Evolutionary conservation across 192 early-diverging fungal genomes (phyloP).

Genomic region (Entomortierella lignicola): DNA sequence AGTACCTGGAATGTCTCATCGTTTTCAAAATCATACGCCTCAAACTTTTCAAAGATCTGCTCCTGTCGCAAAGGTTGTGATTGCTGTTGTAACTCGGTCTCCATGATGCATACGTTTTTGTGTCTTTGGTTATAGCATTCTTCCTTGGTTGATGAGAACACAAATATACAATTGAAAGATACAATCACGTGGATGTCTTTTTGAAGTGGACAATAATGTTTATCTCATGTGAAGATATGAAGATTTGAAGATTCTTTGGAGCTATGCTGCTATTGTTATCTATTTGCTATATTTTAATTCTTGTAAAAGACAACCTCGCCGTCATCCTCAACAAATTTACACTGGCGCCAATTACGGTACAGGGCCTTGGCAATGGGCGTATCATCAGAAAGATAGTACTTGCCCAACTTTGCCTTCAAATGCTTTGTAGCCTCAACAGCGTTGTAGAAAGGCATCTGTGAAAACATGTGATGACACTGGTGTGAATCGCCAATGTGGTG

Average conservation of each 20-base stretch:
- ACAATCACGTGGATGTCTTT: too few relatives aligned
- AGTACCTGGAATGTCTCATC: constrained; percentile 50
- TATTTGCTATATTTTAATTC: constrained; percentile 32
- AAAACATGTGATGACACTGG: constrained; percentile 95
- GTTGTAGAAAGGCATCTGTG: constrained; percentile 97
- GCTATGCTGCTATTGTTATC: too few relatives aligned
- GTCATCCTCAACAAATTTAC: constrained; percentile 85
- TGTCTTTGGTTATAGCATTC: too few relatives aligned
- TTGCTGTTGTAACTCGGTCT: background rate
- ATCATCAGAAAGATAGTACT: constrained; percentile 82
- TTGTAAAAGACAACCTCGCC: constrained; percentile 56
- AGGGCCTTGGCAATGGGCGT: constrained; percentile 76
- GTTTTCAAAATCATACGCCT: constrained; percentile 34
- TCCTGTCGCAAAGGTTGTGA: background rate
- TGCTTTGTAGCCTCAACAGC: constrained; percentile 87
- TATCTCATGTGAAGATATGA: too few relatives aligned
- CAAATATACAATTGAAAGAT: too few relatives aligned
- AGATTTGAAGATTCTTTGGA: too few relatives aligned
- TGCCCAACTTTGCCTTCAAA: constrained; percentile 83
- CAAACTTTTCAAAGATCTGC: constrained; percentile 31
- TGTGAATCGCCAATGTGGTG: constrained; percentile 90
- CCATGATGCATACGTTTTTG: background rate
- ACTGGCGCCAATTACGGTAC: constrained; percentile 73
- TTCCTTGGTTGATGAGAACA: too few relatives aligned
- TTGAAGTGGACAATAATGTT: too few relatives aligned